A percentile compares a stretch with the other conserved stretches of the same genome.
These are phyloP conservation scores for Turritis glabra DNA, from an alignment of 345 rosid genomes.

Conservation along the genomic window DNA sequence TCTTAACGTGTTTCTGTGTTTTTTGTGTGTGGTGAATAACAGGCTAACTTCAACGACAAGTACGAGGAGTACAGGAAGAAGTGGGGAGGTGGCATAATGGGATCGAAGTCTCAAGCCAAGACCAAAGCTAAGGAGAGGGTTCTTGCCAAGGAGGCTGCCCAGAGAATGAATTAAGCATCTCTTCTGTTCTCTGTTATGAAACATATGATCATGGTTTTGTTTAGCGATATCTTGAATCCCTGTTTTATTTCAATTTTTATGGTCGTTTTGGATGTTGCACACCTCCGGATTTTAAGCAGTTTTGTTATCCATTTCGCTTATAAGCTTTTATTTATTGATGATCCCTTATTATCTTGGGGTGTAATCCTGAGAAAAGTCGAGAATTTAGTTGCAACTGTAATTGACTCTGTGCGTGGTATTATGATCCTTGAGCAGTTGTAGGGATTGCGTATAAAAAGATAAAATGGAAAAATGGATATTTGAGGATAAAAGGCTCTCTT, in stretches of 20 bases:
- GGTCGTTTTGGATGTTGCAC: not conserved
- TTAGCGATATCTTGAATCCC: not conserved
- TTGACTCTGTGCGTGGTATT: no score
- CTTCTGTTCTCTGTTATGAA: not conserved
- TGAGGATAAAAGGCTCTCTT: no score
- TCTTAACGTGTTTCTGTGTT: not conserved
- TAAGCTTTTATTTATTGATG: not conserved
- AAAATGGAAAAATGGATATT: no score
- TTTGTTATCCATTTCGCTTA: not conserved
- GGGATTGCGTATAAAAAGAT: no score
- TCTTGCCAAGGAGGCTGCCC: conserved; percentile 73
- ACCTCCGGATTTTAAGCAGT: conserved; percentile 15
- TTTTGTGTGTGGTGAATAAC: not conserved
- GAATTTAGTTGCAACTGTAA: no score
- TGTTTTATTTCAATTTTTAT: not conserved
- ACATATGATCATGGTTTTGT: conserved; percentile 5
- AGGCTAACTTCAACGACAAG: conserved; percentile 82
- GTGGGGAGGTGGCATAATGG: conserved; percentile 92
- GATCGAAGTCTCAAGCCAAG: conserved; percentile 76
- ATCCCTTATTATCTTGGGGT: no score
- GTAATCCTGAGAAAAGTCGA: no score
- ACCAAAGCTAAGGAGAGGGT: conserved; percentile 71
- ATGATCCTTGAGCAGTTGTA: no score
- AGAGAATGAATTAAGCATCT: conserved; percentile 54
- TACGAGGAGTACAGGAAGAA: conserved; percentile 75